Base-by-base conservation (phyloP, 257 asterid genomes). In the Przewalskia tangutica region DNA sequence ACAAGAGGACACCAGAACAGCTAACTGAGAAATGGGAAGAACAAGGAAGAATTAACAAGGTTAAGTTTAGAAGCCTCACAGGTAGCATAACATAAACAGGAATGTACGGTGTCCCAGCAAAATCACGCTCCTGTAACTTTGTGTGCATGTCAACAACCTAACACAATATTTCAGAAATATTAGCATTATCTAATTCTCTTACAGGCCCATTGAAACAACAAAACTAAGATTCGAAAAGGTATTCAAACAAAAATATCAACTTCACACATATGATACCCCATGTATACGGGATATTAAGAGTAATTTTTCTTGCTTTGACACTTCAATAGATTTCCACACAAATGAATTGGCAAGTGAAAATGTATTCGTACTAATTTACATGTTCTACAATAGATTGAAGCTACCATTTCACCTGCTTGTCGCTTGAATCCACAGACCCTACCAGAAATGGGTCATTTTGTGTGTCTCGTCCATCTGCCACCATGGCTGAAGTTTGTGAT, bases 41-140 rank as follows among this genome's bases (percentile, higher is more conserved):
- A 63, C 34, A 77, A 67, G 63, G 77, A 77, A 51, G 70, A 67
- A 54, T 6, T 36, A 55, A 46, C 10, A 80, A 64, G 77, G 44
- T 77, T 14, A 82, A 65, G 81, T 44, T 73, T 42, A n/a, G 86
- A 79, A 66, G 75, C 90, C 99, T 92, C 90, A 95, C 98, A 56
- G 99, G 99, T 81, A 95, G 93, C 99, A 90, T 91, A 82, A 91
- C 97, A 85, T 91, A 95, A 83, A 92, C 91, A 76, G 99, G 98
- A 83, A 94, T 90, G 90, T 84, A 88, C 46, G 97, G 92, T 34
- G 98, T 90, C 83, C 97, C 98, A 77, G 97, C 84, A 88, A 95
- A 95, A 85, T 91, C 94, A 86, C 84, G 91, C 87, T 90, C 97
- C 91, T 87, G 95, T 84, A 89, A 83, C 84, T 91, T 90, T 81